Conservation (phyloP, 192 early-diverging fungal species). For the Glomus cerebriforme region DNA sequence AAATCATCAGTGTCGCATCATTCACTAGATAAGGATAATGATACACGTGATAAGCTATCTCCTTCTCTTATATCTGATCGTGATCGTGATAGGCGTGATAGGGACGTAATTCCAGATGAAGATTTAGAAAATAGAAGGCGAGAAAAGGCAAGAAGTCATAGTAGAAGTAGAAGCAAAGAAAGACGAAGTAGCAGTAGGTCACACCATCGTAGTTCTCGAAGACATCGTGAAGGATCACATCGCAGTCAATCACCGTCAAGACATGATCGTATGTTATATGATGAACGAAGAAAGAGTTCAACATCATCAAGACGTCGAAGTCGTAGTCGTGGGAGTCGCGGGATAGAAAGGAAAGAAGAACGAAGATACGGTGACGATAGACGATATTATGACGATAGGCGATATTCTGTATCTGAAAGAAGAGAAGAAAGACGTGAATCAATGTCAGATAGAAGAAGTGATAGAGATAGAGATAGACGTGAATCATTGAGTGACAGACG, state of each 20-base stretch:
- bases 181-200: slow-evolving; percentile 7
- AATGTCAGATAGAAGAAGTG: not conserved
- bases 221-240: not conserved
- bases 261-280: not conserved
- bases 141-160: not conserved
- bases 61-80: slow-evolving; percentile 22
- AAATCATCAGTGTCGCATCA: slow-evolving; percentile 15
- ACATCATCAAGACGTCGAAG: slow-evolving; percentile 16
- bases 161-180: slow-evolving; percentile 27
- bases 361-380: slow-evolving; percentile 2
- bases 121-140: slow-evolving; percentile 18
- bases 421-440: slow-evolving; percentile 20
- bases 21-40: not conserved
- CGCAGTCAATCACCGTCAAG: slow-evolving; percentile 12
- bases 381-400: slow-evolving; percentile 12
- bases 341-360: slow-evolving; percentile 1
- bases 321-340: not conserved
- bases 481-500: not conserved
- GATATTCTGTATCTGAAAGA: slow-evolving; percentile 1
- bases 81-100: slow-evolving; percentile 21
- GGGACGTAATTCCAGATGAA: not conserved
- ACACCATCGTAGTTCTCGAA: not conserved
- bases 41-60: not conserved
- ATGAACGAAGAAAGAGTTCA: slow-evolving; percentile 2
- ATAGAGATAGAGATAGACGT: slow-evolving; percentile 6